These are phyloP conservation scores for Daldinia caldariorum DNA, from an alignment of 495 filamentous ascomycete genomes.

Conservation along the genomic window DNA sequence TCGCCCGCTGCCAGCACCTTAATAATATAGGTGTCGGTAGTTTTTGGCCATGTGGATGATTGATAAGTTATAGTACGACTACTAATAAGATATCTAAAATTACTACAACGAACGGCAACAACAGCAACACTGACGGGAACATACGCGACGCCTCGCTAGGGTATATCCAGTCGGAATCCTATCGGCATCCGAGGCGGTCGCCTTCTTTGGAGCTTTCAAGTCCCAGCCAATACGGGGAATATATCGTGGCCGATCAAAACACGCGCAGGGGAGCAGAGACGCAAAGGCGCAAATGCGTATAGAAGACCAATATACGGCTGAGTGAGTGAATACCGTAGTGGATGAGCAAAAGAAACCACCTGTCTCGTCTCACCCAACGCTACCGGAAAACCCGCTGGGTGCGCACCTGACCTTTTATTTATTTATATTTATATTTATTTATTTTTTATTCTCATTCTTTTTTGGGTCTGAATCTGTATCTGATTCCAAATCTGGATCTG, in stretches of 20 bases:
- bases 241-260: slow-evolving; percentile 12
- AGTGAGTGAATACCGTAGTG: slow-evolving; percentile 5
- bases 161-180: slow-evolving; percentile 18
- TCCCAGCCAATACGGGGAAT: slow-evolving; percentile 32
- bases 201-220: slow-evolving; percentile 11
- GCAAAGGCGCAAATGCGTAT: background rate
- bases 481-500: slow-evolving; percentile 11
- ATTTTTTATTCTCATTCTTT: too few species aligned
- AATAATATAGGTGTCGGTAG: background rate
- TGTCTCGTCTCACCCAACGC: slow-evolving; percentile 43
- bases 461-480: slow-evolving; percentile 20
- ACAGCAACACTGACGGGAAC: slow-evolving; percentile 34
- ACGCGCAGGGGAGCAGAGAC: background rate
- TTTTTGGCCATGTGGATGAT: slow-evolving; percentile 10
- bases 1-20: too few species aligned
- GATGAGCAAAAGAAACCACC: slow-evolving; percentile 19
- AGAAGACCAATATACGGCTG: slow-evolving; percentile 26
- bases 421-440: background rate
- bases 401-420: slow-evolving; percentile 21
- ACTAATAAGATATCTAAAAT: background rate
- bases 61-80: background rate
- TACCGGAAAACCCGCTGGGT: slow-evolving; percentile 28
- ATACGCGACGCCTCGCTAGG: background rate
- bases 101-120: slow-evolving; percentile 15
- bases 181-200: slow-evolving; percentile 29